Percentiles rank a stretch among this genome's conserved stretches.
These are phyloP conservation scores for Candida rishiriensis DNA, from an alignment of 805 yeast species.

Conservation along the genomic window DNA sequence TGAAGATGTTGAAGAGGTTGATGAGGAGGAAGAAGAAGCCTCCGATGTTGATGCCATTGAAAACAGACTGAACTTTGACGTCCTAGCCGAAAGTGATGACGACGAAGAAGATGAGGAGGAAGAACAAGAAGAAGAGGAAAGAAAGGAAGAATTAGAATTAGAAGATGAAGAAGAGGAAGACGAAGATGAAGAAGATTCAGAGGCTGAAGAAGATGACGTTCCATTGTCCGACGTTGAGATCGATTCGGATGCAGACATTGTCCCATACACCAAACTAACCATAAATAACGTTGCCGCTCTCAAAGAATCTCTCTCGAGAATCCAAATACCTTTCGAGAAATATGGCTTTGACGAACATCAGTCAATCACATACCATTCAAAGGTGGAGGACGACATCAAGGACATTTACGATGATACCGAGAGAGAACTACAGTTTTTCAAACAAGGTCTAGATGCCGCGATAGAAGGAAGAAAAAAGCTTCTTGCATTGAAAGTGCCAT, in stretches of 20 bases:
- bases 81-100: conserved; percentile 22
- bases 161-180: conserved; percentile 44
- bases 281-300: conserved; percentile 84
- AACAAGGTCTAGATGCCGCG: conserved; percentile 87
- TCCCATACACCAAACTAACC: conserved; percentile 87
- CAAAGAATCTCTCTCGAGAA: conserved; percentile 61
- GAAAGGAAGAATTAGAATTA: conserved; percentile 35
- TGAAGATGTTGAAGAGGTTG: conserved; percentile 36
- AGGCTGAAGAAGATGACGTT: conserved; percentile 74
- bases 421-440: conserved; percentile 91
- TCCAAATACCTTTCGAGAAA: conserved; percentile 60
- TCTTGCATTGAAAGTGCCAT: conserved; percentile 71
- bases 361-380: conserved; percentile 55
- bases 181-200: conserved; percentile 52
- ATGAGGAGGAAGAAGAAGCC: conserved; percentile 38
- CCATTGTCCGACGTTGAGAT: conserved; percentile 88
- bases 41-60: conserved; percentile 19
- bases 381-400: conserved; percentile 62
- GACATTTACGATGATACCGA: conserved; percentile 95
- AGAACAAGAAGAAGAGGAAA: conserved; percentile 14
- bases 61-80: conserved; percentile 19
- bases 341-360: conserved; percentile 83
- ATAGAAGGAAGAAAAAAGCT: conserved; percentile 62
- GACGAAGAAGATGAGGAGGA: conserved; percentile 30
- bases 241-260: conserved; percentile 91